These are phyloP conservation scores for Xylaria castorea DNA, from an alignment of 495 filamentous ascomycete genomes.

Conservation along the genomic window DNA sequence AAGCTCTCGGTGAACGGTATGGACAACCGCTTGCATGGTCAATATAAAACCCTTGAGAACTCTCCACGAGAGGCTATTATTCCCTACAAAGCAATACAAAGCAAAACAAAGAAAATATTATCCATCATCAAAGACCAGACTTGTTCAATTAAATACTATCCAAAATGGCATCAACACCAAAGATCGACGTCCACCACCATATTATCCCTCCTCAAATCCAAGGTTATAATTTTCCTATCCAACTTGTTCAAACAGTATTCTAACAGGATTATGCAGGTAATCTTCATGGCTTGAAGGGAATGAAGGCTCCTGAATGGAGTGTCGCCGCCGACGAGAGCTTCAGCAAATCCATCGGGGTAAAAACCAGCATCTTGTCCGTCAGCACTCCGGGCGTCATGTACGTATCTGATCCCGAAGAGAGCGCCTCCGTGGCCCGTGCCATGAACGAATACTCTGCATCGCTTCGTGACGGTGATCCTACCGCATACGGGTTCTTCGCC, in stretches of 20 bases:
- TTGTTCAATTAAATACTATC: not conserved
- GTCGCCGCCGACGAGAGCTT: not conserved
- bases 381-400: not conserved
- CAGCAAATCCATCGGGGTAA: not conserved
- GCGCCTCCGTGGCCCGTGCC: not conserved
- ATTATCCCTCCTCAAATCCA: not conserved
- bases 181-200: conserved; percentile 1
- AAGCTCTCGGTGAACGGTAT: not conserved
- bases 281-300: not conserved
- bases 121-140: not conserved
- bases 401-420: not conserved
- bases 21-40: not conserved
- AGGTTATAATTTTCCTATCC: not conserved
- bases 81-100: not conserved
- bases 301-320: not conserved
- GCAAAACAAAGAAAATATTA: too few species aligned
- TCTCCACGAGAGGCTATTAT: not conserved
- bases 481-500: not conserved
- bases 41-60: not conserved
- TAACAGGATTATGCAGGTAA: not conserved
- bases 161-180: not conserved
- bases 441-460: not conserved
- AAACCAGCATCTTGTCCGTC: not conserved
- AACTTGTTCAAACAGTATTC: not conserved
- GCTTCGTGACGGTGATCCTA: not conserved